These are phyloP conservation scores for Meredithiella fracta DNA, from an alignment of 2,329 filamentous ascomycete genomes.

Conservation along the genomic window DNA sequence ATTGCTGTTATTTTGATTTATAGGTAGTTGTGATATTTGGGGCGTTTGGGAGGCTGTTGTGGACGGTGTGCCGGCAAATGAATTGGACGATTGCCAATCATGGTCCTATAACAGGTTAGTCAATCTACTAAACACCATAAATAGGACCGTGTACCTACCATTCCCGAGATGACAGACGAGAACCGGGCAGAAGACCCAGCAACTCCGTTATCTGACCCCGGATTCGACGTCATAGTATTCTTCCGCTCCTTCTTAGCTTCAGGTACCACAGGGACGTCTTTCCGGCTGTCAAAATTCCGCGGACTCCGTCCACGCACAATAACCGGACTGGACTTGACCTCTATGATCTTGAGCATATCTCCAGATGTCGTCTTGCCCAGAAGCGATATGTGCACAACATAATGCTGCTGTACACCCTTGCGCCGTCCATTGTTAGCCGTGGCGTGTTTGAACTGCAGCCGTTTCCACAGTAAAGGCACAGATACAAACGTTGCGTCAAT, in stretches of 20 bases:
- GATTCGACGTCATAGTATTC: conserved; percentile 20
- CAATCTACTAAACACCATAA: neutral
- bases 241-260: conserved; percentile 33
- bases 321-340: conserved; percentile 81
- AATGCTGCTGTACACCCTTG: conserved; percentile 91
- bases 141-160: neutral
- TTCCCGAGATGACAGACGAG: neutral
- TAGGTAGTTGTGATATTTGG: conserved; percentile 5
- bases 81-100: neutral
- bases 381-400: conserved; percentile 72
- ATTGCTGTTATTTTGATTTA: conserved; percentile 1
- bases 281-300: conserved; percentile 81
- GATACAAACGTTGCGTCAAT: conserved; percentile 65
- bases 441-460: conserved; percentile 86
- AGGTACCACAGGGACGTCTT: conserved; percentile 59
- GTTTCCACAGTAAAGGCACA: conserved; percentile 81
- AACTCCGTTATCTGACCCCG: conserved; percentile 9
- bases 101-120: neutral
- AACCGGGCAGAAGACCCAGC: neutral
- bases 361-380: conserved; percentile 55
- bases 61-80: neutral
- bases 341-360: conserved; percentile 58
- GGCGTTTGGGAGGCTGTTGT: neutral
- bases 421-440: conserved; percentile 90
- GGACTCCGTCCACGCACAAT: conserved; percentile 88